These are phyloP conservation scores for Solioccasus polychromus DNA, from an alignment of 768 basidiomycete genomes.

Conservation along the genomic window DNA sequence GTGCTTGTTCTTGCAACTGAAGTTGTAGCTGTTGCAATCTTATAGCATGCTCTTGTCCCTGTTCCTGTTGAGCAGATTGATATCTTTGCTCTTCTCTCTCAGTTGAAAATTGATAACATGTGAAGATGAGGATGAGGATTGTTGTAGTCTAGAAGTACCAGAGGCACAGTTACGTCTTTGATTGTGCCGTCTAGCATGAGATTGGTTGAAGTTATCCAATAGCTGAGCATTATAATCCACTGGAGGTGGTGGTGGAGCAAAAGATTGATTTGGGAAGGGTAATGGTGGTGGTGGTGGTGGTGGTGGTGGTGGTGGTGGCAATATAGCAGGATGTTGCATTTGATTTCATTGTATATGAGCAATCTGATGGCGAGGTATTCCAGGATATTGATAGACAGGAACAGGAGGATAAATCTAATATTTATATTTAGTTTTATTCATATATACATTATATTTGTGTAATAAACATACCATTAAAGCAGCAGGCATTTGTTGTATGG, in stretches of 20 bases:
- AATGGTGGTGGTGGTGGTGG: no score
- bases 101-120: not conserved
- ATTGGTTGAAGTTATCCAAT: not conserved
- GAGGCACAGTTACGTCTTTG: not conserved
- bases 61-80: not conserved
- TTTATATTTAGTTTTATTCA: not conserved
- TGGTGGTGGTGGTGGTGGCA: no score
- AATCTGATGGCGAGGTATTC: not conserved
- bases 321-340: not conserved
- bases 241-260: not conserved
- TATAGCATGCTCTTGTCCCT: not conserved
- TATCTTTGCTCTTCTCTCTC: not conserved
- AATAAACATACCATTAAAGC: no score
- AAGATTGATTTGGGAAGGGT: no score
- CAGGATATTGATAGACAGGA: slow-evolving; percentile 3
- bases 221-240: not conserved
- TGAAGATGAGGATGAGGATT: no score
- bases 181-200: not conserved
- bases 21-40: not conserved
- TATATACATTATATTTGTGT: not conserved
- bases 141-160: not conserved
- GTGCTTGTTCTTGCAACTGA: no score
- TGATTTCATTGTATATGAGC: slow-evolving; percentile 4
- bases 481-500: not conserved
- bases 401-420: slow-evolving; percentile 1